Percentiles rank a stretch among this genome's conserved stretches.
phyloP scores from a whole-genome alignment of 176 grass and related monocot species.

The Puya raimondii region DNA sequence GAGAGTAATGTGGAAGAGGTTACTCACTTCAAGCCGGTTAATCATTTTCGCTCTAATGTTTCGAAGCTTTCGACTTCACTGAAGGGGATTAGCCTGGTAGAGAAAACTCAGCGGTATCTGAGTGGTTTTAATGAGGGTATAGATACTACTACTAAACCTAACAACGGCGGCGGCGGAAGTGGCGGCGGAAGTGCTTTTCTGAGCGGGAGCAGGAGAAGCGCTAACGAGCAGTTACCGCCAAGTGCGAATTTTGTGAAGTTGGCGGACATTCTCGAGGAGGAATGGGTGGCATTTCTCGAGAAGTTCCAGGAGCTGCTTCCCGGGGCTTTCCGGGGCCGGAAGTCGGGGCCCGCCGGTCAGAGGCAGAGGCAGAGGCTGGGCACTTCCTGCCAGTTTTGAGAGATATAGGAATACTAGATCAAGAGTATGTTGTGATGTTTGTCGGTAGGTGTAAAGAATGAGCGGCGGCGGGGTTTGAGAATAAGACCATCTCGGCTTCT shows the following conservation, averaged over 20 bases:
- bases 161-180: conserved; percentile 32
- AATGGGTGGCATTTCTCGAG: conserved; percentile 70
- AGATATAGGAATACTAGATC: conserved; percentile 8
- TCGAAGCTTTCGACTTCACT: conserved; percentile 54
- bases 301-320: conserved; percentile 79
- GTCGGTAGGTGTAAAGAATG: conserved; percentile 31
- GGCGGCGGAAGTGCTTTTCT: conserved; percentile 40
- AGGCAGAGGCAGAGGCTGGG: conserved; percentile 66
- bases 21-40: conserved; percentile 19
- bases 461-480: conserved; percentile 12
- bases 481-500: conserved; percentile 19
- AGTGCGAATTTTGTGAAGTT: conserved; percentile 76
- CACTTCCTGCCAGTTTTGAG: conserved; percentile 93
- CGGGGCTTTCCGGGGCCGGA: conserved; percentile 38
- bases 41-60: conserved; percentile 25
- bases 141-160: conserved; percentile 40
- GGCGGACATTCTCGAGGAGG: conserved; percentile 53
- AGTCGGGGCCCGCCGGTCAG: conserved; percentile 27
- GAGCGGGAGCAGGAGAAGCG: conserved; percentile 56
- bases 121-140: conserved; percentile 36
- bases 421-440: conserved; percentile 21
- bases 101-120: conserved; percentile 30
- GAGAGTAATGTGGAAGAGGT: conserved; percentile 11
- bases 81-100: conserved; percentile 46
- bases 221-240: conserved; percentile 58